Evolutionary conservation across 2,329 filamentous ascomycete species (phyloP), one percentile per base, ranked within the genome.

Genomic region (Ramularia collo-cygni): DNA sequence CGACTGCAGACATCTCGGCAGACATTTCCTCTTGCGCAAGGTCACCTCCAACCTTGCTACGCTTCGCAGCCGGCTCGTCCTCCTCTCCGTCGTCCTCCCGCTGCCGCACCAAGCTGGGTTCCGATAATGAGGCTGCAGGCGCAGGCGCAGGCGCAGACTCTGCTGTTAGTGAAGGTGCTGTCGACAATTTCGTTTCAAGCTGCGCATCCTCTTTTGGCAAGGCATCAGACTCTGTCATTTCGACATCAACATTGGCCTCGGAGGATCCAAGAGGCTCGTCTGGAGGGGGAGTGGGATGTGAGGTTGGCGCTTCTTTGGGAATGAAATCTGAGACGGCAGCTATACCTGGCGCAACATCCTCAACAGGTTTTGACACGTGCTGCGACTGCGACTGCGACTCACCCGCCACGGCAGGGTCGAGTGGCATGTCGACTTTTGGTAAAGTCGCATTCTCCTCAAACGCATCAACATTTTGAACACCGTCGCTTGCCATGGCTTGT

Each of bases 61-160:
- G 81, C 69, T 95, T 95, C 1, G 87, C 76, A 12, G 77, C 76
- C 38, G 82, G 87, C 48, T 86, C 68, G 18, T 53, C 59, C 15
- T 57, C 59, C 12, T 55, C 68, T 21, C 31, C 46, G 1, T 69
- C 68, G 48, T 94, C 87, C 43, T 94, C 87, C 10, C 89, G 81
- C 51, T 81, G 83, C 8, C 86, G 79, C 1, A 85, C 72, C 18
- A 54, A 37, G 31, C 51, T 54, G 9, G 83, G 58, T 64, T 89
- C 90, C 3, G 61, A 60, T 3, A 49, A 36, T 33, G 55, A 44
- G 38, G 40, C 38, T 18, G 37, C 44, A 35, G 40, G 44, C 8
- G 37, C 43, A 14, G 40, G 31, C n/a, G 39, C 28, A 8, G 46
- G 35, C 26, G 38, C 40, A 12, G 21, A 24, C 18, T 17, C 24